Evolutionary conservation across 2,329 filamentous ascomycete species (phyloP).

Genomic region (Fusarium pseudonygamai): DNA sequence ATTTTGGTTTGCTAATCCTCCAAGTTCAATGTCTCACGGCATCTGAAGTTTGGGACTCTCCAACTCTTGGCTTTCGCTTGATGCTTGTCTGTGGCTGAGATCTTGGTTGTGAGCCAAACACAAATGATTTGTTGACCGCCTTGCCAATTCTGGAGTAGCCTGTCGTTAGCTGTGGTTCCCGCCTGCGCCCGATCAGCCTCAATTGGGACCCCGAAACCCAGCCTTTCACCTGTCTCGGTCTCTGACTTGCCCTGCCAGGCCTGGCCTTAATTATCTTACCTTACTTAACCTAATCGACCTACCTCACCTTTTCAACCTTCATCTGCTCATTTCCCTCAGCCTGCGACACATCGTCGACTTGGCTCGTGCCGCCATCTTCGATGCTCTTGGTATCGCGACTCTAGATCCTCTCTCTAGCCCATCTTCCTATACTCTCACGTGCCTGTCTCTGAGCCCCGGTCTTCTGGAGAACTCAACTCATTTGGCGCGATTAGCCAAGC

Average conservation of each 20-base stretch:
- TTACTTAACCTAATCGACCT: not conserved
- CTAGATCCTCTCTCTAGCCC: not conserved
- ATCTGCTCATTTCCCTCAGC: constrained; percentile 13
- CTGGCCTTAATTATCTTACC: not conserved
- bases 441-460: constrained; percentile 20
- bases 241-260: not conserved
- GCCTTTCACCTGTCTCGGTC: constrained; percentile 25
- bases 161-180: constrained; percentile 19
- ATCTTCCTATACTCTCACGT: constrained; percentile 27
- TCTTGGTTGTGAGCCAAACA: constrained; percentile 21
- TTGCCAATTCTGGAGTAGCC: constrained; percentile 38
- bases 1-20: not conserved
- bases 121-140: constrained; percentile 37
- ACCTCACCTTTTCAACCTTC: constrained; percentile 21
- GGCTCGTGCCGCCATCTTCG: not conserved
- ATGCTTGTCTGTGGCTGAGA: constrained; percentile 27
- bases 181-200: constrained; percentile 42
- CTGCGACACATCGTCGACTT: constrained; percentile 1
- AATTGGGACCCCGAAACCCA: constrained; percentile 38
- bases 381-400: constrained; percentile 16
- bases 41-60: not conserved
- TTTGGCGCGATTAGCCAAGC: constrained; percentile 36
- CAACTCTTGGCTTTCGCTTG: constrained; percentile 9
- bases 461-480: constrained; percentile 32
- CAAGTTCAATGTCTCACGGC: constrained; percentile 1